Evolutionary conservation across 225 moss, liverwort and hornwort species (phyloP), one percentile per base, ranked within the genome.

Genomic region (Climacium dendroides): DNA sequence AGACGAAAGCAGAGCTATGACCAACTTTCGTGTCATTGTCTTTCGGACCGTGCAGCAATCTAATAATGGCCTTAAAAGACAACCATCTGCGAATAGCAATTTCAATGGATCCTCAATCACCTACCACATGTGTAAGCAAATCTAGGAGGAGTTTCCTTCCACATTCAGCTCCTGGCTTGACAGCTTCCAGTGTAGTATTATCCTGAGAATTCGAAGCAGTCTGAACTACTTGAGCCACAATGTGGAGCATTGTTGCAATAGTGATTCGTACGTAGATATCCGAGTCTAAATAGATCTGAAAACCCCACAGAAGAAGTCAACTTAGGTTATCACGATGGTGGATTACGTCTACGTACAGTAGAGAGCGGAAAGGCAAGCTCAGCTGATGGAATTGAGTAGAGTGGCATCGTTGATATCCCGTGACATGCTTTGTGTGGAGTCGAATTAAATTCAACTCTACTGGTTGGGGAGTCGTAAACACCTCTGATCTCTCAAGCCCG

Each of bases 181-280:
- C 91, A 89, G 80, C 87, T 61, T 86, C 82, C 69, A 84, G 45
- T 77, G 63, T 70, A 74, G 84, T 61, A 37, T 54, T 70, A 80
- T 88, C 82, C 57, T 81, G 62, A 59, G 84, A 88, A 45, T 80
- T 69, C 55, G 88, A 82, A 89, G 91, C 78, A 55, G 85, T 73
- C 85, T 93, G 91, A 74, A 92, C 91, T 79, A 94, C 55, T 90
- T 86, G 89, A 81, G 95, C 92, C 67, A 96, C 82, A 87, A 95
- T 83, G 89, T 97, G 92, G 67, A 96, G 90, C 97, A 97, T 95
- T 82, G 95, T 88, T 61, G 96, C 95, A 65, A 96, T 89, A 76
- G 93, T 90, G 58, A 97, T 89, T 84, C 94, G 94, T 73, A 93
- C 90, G 82, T 93, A 91, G 90, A 92, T 91, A 88, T 92, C 92